Conservation (phyloP, 129 eudicot genomes). For the Apium graveolens region DNA sequence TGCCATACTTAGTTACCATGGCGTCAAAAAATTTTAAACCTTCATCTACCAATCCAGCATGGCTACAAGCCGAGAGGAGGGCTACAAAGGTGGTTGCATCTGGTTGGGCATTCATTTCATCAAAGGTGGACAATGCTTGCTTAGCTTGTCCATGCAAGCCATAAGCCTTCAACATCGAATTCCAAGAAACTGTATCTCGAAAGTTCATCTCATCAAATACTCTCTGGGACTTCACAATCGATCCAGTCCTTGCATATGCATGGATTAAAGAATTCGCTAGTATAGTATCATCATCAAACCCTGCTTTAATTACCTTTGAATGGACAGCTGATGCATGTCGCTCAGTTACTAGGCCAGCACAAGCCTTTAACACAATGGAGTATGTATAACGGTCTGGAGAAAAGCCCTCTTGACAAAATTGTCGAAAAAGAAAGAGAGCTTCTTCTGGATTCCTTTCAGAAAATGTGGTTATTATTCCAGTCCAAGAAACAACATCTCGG, state of each 20-base stretch:
- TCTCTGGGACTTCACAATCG: conserved; percentile 27
- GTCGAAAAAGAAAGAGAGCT: conserved; percentile 36
- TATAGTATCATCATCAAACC: conserved; percentile 38
- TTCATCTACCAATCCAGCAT: conserved; percentile 61
- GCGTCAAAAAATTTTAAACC: conserved; percentile 43
- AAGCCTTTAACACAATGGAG: conserved; percentile 57
- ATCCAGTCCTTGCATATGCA: conserved; percentile 77
- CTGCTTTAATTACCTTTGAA: conserved; percentile 40
- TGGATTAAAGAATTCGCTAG: conserved; percentile 65
- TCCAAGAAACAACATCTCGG: conserved; percentile 74
- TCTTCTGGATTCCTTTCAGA: conserved; percentile 48
- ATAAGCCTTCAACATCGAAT: conserved; percentile 68
- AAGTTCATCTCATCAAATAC: conserved; percentile 41
- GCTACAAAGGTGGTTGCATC: conserved; percentile 75
- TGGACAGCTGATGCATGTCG: conserved; percentile 42
- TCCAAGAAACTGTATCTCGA: conserved; percentile 70
- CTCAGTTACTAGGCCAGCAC: conserved; percentile 60
- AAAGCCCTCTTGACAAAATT: conserved; percentile 33
- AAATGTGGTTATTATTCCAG: conserved; percentile 49
- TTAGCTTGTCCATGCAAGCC: conserved; percentile 53
- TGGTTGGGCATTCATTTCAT: conserved; percentile 40
- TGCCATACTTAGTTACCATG: conserved; percentile 40
- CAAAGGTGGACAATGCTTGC: conserved; percentile 38
- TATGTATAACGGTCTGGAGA: conserved; percentile 47
- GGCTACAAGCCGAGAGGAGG: conserved; percentile 70